These are phyloP conservation scores for Cryptococcus jaspeensis DNA, from an alignment of 1,284 basidiomycete genomes.

Conservation along the genomic window DNA sequence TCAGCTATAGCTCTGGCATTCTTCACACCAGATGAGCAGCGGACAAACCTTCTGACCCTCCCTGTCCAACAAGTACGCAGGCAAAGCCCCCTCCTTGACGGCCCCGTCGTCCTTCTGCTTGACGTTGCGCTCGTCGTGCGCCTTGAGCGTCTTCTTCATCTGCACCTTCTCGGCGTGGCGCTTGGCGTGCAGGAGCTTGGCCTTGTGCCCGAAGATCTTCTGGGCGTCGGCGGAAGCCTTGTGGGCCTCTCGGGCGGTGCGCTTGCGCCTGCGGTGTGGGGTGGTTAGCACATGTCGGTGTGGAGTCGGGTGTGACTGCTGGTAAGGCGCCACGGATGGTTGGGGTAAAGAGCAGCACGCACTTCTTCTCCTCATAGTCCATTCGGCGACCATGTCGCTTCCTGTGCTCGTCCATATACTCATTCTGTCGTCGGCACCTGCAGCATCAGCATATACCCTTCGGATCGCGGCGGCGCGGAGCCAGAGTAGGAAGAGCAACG, in stretches of 20 bases:
- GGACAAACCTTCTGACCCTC: slow-evolving; percentile 74
- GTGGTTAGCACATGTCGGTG: background rate
- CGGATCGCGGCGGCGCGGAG: too few species aligned
- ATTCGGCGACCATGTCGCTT: slow-evolving; percentile 51
- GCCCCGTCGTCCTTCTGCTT: slow-evolving; percentile 83
- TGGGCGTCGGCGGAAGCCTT: slow-evolving; percentile 82
- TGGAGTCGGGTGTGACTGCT: too few species aligned
- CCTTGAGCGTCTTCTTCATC: slow-evolving; percentile 98
- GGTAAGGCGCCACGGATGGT: too few species aligned
- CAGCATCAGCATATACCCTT: background rate
- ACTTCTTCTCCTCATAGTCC: slow-evolving; percentile 52
- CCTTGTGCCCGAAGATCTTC: slow-evolving; percentile 94
- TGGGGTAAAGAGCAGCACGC: slow-evolving; percentile 13
- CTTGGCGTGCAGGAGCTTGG: slow-evolving; percentile 94
- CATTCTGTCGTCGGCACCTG: slow-evolving; percentile 37
- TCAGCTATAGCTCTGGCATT: background rate
- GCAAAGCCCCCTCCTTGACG: slow-evolving; percentile 82
- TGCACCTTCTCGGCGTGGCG: slow-evolving; percentile 97
- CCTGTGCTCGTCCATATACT: slow-evolving; percentile 54
- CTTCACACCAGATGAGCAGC: too few species aligned
- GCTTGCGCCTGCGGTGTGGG: slow-evolving; percentile 70
- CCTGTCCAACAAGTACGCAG: slow-evolving; percentile 92
- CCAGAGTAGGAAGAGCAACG: slow-evolving; percentile 5
- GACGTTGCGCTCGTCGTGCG: slow-evolving; percentile 97
- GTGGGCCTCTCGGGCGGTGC: slow-evolving; percentile 87